phyloP scores from a whole-genome alignment of 345 rosid genomes.

The Isatis tinctoria region DNA sequence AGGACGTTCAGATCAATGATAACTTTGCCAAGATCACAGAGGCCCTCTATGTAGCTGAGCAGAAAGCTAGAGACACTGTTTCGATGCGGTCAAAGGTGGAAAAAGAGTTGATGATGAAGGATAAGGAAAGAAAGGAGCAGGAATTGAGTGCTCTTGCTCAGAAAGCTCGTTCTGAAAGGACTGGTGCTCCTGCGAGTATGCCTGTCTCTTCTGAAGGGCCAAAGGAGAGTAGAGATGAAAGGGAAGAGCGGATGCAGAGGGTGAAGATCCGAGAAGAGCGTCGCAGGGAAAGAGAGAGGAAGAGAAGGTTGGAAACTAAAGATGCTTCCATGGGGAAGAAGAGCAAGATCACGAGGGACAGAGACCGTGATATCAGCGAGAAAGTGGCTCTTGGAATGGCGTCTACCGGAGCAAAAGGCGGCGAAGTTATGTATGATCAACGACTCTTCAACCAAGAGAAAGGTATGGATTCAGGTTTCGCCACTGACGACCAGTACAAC shows the following conservation, averaged over 20 bases:
- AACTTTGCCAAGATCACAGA: constrained; percentile 90
- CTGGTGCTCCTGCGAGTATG: constrained; percentile 51
- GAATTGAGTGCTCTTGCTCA: constrained; percentile 92
- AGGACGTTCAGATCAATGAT: constrained; percentile 45
- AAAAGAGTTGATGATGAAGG: constrained; percentile 89
- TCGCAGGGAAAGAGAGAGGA: constrained; percentile 94
- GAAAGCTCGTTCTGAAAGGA: constrained; percentile 90
- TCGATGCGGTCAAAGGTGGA: constrained; percentile 96
- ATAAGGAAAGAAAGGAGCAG: constrained; percentile 87
- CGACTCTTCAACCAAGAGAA: constrained; percentile 93
- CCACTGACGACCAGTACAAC: constrained; percentile 90
- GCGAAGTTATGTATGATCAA: constrained; percentile 93
- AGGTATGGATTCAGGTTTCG: constrained; percentile 97
- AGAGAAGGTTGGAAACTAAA: constrained; percentile 40
- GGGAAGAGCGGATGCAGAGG: constrained; percentile 71
- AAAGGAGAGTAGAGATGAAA: constrained; percentile 66
- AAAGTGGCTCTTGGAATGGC: constrained; percentile 98
- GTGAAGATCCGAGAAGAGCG: constrained; percentile 95
- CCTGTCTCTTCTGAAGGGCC: constrained; percentile 52
- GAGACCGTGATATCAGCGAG: constrained; percentile 95
- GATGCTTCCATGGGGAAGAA: constrained; percentile 98
- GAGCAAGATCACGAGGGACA: constrained; percentile 87
- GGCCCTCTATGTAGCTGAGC: constrained; percentile 89
- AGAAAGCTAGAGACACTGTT: constrained; percentile 98
- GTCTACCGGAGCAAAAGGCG: constrained; percentile 72